Evolutionary conservation across 148 eudicot genomes (phyloP), one percentile per base, ranked within the genome.

Genomic region (Rhododendron molle): DNA sequence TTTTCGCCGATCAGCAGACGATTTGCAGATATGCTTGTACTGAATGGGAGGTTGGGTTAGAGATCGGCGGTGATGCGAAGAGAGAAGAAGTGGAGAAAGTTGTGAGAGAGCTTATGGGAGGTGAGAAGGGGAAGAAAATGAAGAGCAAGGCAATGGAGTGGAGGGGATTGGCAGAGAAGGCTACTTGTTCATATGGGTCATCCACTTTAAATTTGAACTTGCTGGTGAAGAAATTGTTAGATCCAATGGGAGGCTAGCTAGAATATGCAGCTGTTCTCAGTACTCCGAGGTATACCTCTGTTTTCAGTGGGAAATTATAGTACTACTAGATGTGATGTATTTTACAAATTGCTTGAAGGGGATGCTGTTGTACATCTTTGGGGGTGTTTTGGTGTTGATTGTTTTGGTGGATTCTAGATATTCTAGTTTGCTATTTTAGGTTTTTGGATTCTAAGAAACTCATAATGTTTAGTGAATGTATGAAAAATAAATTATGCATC

Each of bases 141-240:
- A 65, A 65, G 13, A 10, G 26, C 13, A 65, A 84, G 80, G 80
- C 80, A 30, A 73, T 21, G 36, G 46, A 43, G 28, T 76, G 81
- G 81, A 84, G 43, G 79, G 40, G 76, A n/a, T 36, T 84, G 81
- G 81, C 73, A 0, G 26, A 38, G 18, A 76, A 76, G 77, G 73
- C 86, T 16, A 38, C 72, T 23, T 9, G 72, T n/a, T 65, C 30
- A n/a, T 32, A 65, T 65, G 72, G 72, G 32, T 65, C 32, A 65
- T 65, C 72, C 32, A 10, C 72, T 65, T 65, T 65, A 32, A 26
- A 65, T 56, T 78, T 76, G 12, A 34, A 76, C 72, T 54, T 76
- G 32, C 52, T 84, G 81, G 86, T 84, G n/a, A 76, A 76, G 49
- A 72, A 72, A 32, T 0, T 34, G 13, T 38, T 76, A 18, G 23